Conservation (phyloP, 2,329 filamentous ascomycete genomes). For the Fusarium dlaminii region DNA sequence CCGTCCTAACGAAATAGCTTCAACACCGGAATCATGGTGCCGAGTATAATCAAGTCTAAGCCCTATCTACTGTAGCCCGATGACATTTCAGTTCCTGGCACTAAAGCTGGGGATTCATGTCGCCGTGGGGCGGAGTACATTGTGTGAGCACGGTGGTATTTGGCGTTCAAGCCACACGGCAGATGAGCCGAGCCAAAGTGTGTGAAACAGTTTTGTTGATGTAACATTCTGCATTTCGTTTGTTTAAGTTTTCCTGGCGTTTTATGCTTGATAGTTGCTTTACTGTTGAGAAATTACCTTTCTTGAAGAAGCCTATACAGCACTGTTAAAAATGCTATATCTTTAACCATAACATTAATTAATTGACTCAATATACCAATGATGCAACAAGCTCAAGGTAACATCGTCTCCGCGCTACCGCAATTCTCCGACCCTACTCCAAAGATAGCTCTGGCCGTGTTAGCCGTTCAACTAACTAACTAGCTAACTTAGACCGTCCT, state of each 20-base stretch:
- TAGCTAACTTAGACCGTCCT: no score
- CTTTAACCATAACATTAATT: background rate
- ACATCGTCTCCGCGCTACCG: constrained; percentile 6
- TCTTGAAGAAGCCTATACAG: background rate
- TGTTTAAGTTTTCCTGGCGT: background rate
- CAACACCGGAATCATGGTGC: background rate
- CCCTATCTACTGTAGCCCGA: constrained; percentile 2
- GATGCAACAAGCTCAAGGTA: constrained; percentile 5
- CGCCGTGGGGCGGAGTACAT: constrained; percentile 6
- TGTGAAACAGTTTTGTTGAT: background rate
- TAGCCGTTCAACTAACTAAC: constrained; percentile 15
- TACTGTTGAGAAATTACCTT: background rate
- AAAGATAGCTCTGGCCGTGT: constrained; percentile 18
- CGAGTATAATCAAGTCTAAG: constrained; percentile 5
- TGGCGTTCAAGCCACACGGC: constrained; percentile 17
- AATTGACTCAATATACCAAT: background rate
- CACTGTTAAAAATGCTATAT: background rate
- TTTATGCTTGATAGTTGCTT: background rate
- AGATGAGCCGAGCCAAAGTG: constrained; percentile 10
- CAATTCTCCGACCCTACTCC: constrained; percentile 3
- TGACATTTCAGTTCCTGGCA: background rate
- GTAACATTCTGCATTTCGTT: background rate
- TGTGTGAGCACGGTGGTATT: background rate
- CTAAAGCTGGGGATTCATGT: background rate
- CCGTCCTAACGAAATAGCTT: background rate